phyloP scores from a whole-genome alignment of 176 grass and related monocot genomes.

The Cymbopogon citratus region DNA sequence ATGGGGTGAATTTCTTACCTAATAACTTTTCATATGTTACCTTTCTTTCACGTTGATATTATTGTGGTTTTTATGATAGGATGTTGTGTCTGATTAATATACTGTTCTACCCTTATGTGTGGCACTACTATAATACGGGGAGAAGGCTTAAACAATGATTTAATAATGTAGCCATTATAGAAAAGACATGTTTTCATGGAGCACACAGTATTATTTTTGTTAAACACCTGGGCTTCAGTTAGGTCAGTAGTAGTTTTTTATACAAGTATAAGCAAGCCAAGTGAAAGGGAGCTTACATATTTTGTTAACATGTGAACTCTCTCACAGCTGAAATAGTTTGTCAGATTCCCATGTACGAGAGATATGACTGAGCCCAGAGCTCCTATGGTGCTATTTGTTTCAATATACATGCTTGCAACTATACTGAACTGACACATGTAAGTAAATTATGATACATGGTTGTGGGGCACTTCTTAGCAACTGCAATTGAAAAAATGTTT shows the following conservation, averaged over 20 bases:
- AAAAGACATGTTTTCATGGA: neutral
- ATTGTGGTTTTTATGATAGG: conserved; percentile 6
- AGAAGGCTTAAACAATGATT: conserved; percentile 16
- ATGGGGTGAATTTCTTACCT: conserved; percentile 73
- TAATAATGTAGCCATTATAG: neutral
- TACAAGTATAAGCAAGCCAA: neutral
- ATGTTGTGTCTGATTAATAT: conserved; percentile 34
- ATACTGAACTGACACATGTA: neutral
- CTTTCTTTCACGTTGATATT: conserved; percentile 11
- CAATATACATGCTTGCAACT: conserved; percentile 15
- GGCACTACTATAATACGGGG: neutral
- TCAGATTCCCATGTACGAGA: neutral
- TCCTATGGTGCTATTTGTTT: neutral
- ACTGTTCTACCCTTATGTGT: neutral
- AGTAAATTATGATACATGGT: neutral
- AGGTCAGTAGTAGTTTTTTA: conserved; percentile 1
- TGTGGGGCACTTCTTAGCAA: neutral
- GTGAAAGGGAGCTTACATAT: neutral
- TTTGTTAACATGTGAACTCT: conserved; percentile 9
- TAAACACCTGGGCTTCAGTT: neutral
- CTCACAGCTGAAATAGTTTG: conserved; percentile 9
- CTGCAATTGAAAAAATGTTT: neutral
- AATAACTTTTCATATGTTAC: conserved; percentile 23
- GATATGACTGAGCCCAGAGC: neutral
- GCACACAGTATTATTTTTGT: neutral